These are phyloP conservation scores for Plectosphaerella cucumerina DNA, from an alignment of 2,329 filamentous ascomycete species.

Conservation along the genomic window DNA sequence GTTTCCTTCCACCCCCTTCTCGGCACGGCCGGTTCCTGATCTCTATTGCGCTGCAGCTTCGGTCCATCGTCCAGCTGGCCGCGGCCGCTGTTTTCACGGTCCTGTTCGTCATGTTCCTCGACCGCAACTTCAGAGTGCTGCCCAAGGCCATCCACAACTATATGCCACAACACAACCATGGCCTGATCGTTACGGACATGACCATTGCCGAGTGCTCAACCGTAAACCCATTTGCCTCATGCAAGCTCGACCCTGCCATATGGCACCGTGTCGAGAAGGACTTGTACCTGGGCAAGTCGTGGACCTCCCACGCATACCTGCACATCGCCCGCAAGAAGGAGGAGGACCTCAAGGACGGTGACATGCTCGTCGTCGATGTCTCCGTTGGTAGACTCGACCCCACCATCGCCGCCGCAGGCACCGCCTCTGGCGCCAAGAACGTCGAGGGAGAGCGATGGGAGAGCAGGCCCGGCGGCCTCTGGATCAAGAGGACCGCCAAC, in stretches of 20 bases:
- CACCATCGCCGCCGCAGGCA: constrained; percentile 18
- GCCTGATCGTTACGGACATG: constrained; percentile 81
- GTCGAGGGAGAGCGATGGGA: constrained; percentile 70
- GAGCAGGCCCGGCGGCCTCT: constrained; percentile 69
- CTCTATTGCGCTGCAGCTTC: constrained; percentile 36
- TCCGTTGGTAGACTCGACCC: constrained; percentile 72
- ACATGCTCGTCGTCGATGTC: constrained; percentile 77
- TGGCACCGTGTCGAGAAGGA: constrained; percentile 83
- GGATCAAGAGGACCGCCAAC: constrained; percentile 73
- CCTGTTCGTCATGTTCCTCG: constrained; percentile 74
- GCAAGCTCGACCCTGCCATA: constrained; percentile 62
- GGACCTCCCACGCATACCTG: constrained; percentile 74
- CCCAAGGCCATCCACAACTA: constrained; percentile 82
- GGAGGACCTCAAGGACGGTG: constrained; percentile 69
- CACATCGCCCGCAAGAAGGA: constrained; percentile 82
- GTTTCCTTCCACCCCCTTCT: not conserved
- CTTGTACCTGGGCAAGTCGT: constrained; percentile 64
- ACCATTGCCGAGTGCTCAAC: constrained; percentile 72
- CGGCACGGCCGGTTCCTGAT: not conserved
- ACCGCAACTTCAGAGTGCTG: constrained; percentile 83
- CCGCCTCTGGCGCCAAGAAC: constrained; percentile 42
- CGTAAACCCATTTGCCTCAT: constrained; percentile 70
- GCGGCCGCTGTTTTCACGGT: constrained; percentile 63
- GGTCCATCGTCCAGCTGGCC: constrained; percentile 72
- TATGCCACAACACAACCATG: constrained; percentile 79